Percentiles rank a stretch among this genome's conserved stretches.
phyloP scores from a whole-genome alignment of 2,329 filamentous ascomycete species.

The Raffaelea deltoideospora region DNA sequence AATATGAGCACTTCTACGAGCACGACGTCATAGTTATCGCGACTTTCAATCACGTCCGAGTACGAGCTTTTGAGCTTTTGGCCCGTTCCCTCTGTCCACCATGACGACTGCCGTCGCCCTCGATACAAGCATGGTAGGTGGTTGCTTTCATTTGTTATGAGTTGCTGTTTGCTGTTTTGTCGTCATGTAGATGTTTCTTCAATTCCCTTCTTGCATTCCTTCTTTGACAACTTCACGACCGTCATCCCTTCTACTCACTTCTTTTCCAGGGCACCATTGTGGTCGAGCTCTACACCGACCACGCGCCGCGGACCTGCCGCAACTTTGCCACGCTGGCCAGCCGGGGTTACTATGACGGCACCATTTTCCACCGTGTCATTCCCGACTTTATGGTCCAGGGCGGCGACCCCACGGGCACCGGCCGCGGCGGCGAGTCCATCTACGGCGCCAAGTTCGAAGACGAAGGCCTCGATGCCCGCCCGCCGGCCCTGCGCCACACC shows the following conservation, averaged over 20 bases:
- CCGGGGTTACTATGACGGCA: slow-evolving; percentile 76
- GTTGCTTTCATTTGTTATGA: too few species aligned
- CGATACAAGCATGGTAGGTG: slow-evolving; percentile 70
- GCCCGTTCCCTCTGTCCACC: slow-evolving; percentile 7
- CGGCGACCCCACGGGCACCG: slow-evolving; percentile 87
- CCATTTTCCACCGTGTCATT: slow-evolving; percentile 88
- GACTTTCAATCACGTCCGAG: too few species aligned
- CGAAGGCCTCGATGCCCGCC: slow-evolving; percentile 41
- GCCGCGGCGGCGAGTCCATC: slow-evolving; percentile 75
- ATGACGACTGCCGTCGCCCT: slow-evolving; percentile 71
- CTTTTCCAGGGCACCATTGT: slow-evolving; percentile 56
- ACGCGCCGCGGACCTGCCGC: slow-evolving; percentile 77
- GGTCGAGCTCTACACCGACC: slow-evolving; percentile 76
- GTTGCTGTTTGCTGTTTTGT: too few species aligned
- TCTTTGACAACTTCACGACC: too few species aligned
- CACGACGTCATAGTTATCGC: too few species aligned
- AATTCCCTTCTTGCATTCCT: not conserved
- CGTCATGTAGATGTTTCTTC: too few species aligned
- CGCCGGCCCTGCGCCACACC: slow-evolving; percentile 60
- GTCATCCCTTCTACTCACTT: not conserved
- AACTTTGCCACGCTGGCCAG: slow-evolving; percentile 73
- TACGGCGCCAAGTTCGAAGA: slow-evolving; percentile 91
- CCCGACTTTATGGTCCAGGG: slow-evolving; percentile 93
- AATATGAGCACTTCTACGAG: too few species aligned
- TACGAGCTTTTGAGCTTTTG: too few species aligned